A percentile compares a stretch with the other conserved stretches of the same genome.
Evolutionary conservation across 2,329 filamentous ascomycete genomes (phyloP).

Genomic region (Claviceps sp.): DNA sequence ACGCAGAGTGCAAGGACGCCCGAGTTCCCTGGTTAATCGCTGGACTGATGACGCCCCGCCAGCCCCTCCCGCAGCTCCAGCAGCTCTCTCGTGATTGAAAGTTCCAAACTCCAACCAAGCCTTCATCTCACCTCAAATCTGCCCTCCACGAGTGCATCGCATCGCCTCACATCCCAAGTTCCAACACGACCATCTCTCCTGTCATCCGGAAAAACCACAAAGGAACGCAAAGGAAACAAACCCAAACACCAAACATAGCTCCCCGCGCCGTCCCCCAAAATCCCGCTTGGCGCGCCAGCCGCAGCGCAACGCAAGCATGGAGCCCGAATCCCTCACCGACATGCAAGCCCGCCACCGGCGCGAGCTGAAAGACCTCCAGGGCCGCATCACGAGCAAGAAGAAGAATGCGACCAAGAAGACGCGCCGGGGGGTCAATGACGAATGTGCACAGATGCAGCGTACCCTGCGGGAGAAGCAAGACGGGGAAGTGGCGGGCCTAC

Average conservation of each 20-base stretch:
- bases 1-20: too few relatives aligned
- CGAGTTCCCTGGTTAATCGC: too few relatives aligned
- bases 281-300: too few relatives aligned
- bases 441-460: slow-evolving; percentile 59
- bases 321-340: slow-evolving; percentile 52
- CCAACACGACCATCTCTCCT: too few relatives aligned
- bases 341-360: slow-evolving; percentile 71
- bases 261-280: too few relatives aligned
- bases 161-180: too few relatives aligned
- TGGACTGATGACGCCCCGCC: neutral
- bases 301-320: neutral
- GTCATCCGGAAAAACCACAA: neutral
- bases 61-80: neutral
- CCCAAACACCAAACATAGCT: too few relatives aligned
- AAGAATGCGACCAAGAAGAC: slow-evolving; percentile 89
- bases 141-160: too few relatives aligned
- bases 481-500: slow-evolving; percentile 38
- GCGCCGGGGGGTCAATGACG: slow-evolving; percentile 59
- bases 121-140: too few relatives aligned
- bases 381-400: slow-evolving; percentile 84
- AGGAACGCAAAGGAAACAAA: neutral
- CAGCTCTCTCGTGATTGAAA: too few relatives aligned
- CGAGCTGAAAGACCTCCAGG: slow-evolving; percentile 77
- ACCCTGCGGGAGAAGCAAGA: slow-evolving; percentile 53
- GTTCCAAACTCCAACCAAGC: too few relatives aligned